Percentiles rank a stretch among this genome's conserved stretches.
Evolutionary conservation across 1,284 basidiomycete genomes (phyloP).

Genomic region (Baeospora myosura): DNA sequence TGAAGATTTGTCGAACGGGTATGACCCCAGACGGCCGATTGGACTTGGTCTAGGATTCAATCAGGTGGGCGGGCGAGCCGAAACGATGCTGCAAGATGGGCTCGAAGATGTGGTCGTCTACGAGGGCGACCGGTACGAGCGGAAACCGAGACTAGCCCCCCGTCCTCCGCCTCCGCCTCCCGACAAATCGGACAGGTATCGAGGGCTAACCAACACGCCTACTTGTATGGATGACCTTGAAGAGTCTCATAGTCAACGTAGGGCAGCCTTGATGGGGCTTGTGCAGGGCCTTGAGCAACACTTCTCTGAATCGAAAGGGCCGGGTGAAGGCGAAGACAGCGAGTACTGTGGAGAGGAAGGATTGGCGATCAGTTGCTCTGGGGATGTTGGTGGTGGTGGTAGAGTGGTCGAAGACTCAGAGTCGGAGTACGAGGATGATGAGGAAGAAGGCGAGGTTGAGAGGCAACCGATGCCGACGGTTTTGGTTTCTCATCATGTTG

Average conservation of each 20-base stretch:
- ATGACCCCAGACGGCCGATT: no score
- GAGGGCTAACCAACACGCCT: no score
- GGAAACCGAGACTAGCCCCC: no score
- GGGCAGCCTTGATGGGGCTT: constrained; percentile 36
- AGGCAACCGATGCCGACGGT: background rate
- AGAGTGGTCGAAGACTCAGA: constrained; percentile 18
- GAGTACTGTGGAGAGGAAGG: constrained; percentile 27
- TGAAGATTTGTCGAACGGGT: no score
- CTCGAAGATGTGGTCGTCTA: no score
- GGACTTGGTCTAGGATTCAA: no score
- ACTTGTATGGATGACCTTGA: constrained; percentile 13
- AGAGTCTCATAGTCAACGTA: constrained; percentile 22
- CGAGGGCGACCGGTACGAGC: background rate
- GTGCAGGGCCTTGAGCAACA: constrained; percentile 32
- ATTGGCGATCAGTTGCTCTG: constrained; percentile 31
- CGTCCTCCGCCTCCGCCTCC: no score
- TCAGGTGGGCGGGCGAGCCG: no score
- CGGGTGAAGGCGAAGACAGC: constrained; percentile 16
- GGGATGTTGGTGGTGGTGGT: constrained; percentile 15
- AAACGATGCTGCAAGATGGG: no score
- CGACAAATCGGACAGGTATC: no score
- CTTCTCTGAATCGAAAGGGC: constrained; percentile 6
- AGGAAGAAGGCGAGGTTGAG: constrained; percentile 4
- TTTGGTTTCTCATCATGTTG: background rate
- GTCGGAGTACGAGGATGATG: constrained; percentile 21